Conservation (phyloP, 805 yeast genomes). For the Ogataea kodamae region DNA sequence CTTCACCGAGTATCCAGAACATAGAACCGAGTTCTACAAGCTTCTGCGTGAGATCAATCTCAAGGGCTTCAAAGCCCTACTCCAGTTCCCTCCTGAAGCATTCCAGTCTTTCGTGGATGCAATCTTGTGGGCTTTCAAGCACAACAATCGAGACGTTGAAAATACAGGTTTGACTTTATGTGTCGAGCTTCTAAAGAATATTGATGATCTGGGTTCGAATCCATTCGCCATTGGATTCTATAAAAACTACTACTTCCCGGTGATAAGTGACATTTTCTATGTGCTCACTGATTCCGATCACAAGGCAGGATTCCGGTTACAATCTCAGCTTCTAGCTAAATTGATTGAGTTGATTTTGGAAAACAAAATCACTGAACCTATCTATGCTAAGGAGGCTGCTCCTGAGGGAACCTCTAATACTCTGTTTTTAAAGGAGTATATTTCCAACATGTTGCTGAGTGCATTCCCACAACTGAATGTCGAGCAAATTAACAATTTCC, state of each 20-base stretch:
- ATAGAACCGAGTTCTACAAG: conserved; percentile 93
- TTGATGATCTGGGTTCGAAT: conserved; percentile 67
- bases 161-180: conserved; percentile 84
- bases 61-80: conserved; percentile 79
- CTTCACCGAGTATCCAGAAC: conserved; percentile 96
- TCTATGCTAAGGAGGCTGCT: conserved; percentile 76
- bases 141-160: conserved; percentile 95
- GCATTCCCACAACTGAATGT: conserved; percentile 92
- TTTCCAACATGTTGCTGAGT: conserved; percentile 73
- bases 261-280: conserved; percentile 85
- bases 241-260: conserved; percentile 82
- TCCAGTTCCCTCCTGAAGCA: conserved; percentile 86
- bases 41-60: conserved; percentile 81
- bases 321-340: conserved; percentile 78
- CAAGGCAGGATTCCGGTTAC: conserved; percentile 90
- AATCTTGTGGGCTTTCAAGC: conserved; percentile 97
- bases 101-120: conserved; percentile 90
- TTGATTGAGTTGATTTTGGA: conserved; percentile 80
- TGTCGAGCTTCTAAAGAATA: conserved; percentile 78
- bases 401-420: conserved; percentile 83
- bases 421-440: conserved; percentile 71
- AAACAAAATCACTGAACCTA: conserved; percentile 68
- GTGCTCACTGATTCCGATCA: conserved; percentile 97
- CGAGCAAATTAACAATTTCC: conserved; percentile 78
- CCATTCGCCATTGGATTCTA: conserved; percentile 83